phyloP scores from a whole-genome alignment of 139 green algal species.

The Nannochloris sp. region DNA sequence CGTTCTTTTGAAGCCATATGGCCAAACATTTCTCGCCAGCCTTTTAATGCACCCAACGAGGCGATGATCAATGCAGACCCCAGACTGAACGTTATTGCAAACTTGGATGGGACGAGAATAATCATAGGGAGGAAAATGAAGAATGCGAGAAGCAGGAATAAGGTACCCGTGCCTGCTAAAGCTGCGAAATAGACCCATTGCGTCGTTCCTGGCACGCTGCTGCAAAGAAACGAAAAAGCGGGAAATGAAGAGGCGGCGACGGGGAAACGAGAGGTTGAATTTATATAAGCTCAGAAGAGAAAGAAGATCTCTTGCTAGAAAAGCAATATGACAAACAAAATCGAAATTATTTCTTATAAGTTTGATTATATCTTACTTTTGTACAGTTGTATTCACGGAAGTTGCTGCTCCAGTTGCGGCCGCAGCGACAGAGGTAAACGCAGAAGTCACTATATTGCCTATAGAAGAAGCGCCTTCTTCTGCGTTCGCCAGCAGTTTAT shows the following conservation, averaged over 20 bases:
- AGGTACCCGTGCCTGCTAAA: conserved; percentile 48
- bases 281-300: too few relatives aligned
- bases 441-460: neutral
- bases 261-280: too few relatives aligned
- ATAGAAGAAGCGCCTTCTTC: conserved; percentile 24
- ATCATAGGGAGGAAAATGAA: conserved; percentile 85
- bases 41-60: conserved; percentile 68
- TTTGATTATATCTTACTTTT: neutral
- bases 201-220: conserved; percentile 27
- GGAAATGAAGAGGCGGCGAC: too few relatives aligned
- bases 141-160: conserved; percentile 84
- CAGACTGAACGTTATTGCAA: conserved; percentile 85
- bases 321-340: neutral
- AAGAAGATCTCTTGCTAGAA: neutral
- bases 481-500: conserved; percentile 11
- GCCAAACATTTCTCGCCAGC: conserved; percentile 69
- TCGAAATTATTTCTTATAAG: neutral
- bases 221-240: too few relatives aligned
- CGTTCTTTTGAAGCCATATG: conserved; percentile 80
- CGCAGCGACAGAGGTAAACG: neutral
- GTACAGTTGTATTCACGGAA: neutral
- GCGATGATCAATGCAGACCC: conserved; percentile 72
- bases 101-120: conserved; percentile 87
- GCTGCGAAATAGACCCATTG: conserved; percentile 53
- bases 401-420: neutral